Evolutionary conservation across 148 eudicot genomes (phyloP).

Genomic region (Vaccinium macrocarpon): DNA sequence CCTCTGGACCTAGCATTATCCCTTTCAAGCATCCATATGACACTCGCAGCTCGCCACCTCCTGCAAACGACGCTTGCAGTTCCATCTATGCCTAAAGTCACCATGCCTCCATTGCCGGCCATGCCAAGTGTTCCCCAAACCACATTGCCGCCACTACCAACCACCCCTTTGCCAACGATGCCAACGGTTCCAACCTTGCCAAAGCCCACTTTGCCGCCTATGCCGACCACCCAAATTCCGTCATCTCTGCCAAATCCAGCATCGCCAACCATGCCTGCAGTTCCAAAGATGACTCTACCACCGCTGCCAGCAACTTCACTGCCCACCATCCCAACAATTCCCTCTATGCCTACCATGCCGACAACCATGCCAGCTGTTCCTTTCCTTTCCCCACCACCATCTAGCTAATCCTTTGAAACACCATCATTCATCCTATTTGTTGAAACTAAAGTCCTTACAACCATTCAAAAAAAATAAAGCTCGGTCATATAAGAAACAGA

Average conservation of each 20-base stretch:
- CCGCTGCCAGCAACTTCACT: too few relatives aligned
- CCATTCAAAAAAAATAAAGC: neutral
- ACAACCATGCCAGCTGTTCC: too few relatives aligned
- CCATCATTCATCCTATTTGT: too few relatives aligned
- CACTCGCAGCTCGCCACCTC: slow-evolving; percentile 12
- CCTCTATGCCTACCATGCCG: too few relatives aligned
- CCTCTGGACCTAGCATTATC: neutral
- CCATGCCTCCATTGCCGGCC: slow-evolving; percentile 17
- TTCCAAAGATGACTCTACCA: too few relatives aligned
- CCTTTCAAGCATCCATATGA: slow-evolving; percentile 5
- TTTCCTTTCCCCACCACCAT: too few relatives aligned
- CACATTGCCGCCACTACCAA: too few relatives aligned
- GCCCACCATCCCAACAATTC: too few relatives aligned
- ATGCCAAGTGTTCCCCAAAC: too few relatives aligned
- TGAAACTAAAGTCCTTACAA: neutral
- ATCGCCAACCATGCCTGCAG: neutral
- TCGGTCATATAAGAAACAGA: neutral
- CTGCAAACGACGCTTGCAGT: slow-evolving; percentile 15
- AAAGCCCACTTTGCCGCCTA: slow-evolving; percentile 10
- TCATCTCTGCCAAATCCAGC: slow-evolving; percentile 14
- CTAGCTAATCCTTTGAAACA: too few relatives aligned
- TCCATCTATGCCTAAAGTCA: slow-evolving; percentile 11
- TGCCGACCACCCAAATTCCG: slow-evolving; percentile 1
- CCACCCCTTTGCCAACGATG: slow-evolving; percentile 13
- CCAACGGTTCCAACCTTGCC: slow-evolving; percentile 1